These are phyloP conservation scores for Fonsecaea pugnacius DNA, from an alignment of 2,329 filamentous ascomycete species.

Conservation along the genomic window DNA sequence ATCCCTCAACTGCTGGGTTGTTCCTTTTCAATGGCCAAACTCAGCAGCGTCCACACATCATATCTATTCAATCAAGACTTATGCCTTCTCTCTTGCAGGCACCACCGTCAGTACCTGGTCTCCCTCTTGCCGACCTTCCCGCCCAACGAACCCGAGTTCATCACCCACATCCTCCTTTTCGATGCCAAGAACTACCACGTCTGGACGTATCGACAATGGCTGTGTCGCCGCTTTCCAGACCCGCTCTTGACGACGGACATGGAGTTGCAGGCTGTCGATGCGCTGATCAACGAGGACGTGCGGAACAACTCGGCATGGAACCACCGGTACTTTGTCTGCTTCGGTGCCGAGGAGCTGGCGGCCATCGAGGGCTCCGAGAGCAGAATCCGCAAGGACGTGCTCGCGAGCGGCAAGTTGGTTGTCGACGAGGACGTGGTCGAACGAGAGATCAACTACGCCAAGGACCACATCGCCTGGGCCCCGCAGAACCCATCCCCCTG, in stretches of 20 bases:
- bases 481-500: conserved; percentile 94
- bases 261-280: conserved; percentile 73
- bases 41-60: conserved; percentile 48
- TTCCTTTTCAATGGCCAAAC: conserved; percentile 41
- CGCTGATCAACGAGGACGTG: conserved; percentile 76
- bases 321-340: conserved; percentile 92
- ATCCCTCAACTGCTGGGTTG: background rate
- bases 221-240: conserved; percentile 64
- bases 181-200: conserved; percentile 99
- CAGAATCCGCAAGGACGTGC: conserved; percentile 29
- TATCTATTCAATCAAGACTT: conserved; percentile 39
- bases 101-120: conserved; percentile 63
- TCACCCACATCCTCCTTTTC: conserved; percentile 76
- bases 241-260: conserved; percentile 45
- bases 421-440: conserved; percentile 69
- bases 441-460: conserved; percentile 74
- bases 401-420: conserved; percentile 37
- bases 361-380: conserved; percentile 46
- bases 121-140: conserved; percentile 63
- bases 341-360: conserved; percentile 59
- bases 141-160: conserved; percentile 72
- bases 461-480: conserved; percentile 73
- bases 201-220: conserved; percentile 88
- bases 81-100: conserved; percentile 44
- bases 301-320: conserved; percentile 98